These are phyloP conservation scores for Agaricus subrufescens DNA, from an alignment of 768 basidiomycete species.

Conservation along the genomic window DNA sequence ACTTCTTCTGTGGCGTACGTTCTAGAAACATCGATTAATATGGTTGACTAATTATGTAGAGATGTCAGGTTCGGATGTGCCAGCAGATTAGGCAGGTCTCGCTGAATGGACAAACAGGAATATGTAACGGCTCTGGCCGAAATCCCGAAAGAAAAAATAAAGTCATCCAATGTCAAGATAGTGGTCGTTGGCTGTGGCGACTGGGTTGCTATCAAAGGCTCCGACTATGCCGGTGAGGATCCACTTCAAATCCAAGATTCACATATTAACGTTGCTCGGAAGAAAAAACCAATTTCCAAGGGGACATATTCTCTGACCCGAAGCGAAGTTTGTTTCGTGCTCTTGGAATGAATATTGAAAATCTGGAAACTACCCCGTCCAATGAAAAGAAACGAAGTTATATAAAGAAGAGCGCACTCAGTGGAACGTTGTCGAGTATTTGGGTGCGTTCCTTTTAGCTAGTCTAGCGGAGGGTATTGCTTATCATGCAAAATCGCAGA, in stretches of 20 bases:
- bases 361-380: slow-evolving; percentile 36
- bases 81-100: background rate
- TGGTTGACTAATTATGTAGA: slow-evolving; percentile 12
- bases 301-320: slow-evolving; percentile 63
- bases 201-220: slow-evolving; percentile 36
- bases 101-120: slow-evolving; percentile 22
- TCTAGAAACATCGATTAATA: background rate
- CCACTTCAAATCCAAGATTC: background rate
- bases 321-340: slow-evolving; percentile 50
- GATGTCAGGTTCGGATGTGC: slow-evolving; percentile 33
- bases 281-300: slow-evolving; percentile 44
- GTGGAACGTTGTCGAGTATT: slow-evolving; percentile 35
- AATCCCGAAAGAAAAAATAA: too few relatives aligned
- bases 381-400: slow-evolving; percentile 44
- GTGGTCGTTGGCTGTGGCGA: slow-evolving; percentile 60
- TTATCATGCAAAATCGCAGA: slow-evolving; percentile 13
- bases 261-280: background rate
- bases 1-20: slow-evolving; percentile 64
- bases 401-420: slow-evolving; percentile 22
- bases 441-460: slow-evolving; percentile 29
- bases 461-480: background rate
- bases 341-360: slow-evolving; percentile 58
- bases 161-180: slow-evolving; percentile 22
- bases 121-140: slow-evolving; percentile 20
- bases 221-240: slow-evolving; percentile 41